A percentile compares a stretch with the other conserved stretches of the same genome.
phyloP scores from a whole-genome alignment of 2,329 filamentous ascomycete species.

The Paecilomyces fulvus region DNA sequence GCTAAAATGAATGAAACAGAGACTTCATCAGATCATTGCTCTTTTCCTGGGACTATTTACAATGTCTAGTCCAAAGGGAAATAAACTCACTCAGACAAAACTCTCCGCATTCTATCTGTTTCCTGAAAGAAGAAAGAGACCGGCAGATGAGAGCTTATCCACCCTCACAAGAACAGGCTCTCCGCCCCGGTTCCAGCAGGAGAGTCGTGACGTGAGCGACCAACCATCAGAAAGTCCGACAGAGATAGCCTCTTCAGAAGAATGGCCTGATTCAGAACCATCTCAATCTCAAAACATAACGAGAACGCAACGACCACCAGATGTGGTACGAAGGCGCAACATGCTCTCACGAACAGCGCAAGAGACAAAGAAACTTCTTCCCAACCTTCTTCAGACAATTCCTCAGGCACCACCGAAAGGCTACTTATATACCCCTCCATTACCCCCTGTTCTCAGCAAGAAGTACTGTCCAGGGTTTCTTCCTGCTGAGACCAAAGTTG shows the following conservation, averaged over 20 bases:
- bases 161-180: neutral
- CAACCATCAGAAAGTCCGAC: slow-evolving; percentile 3
- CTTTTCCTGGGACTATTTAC: neutral
- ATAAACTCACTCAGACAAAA: slow-evolving; percentile 10
- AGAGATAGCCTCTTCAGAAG: neutral
- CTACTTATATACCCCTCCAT: slow-evolving; percentile 30
- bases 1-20: no score
- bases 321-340: slow-evolving; percentile 6
- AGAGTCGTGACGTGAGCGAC: neutral
- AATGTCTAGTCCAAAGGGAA: slow-evolving; percentile 3
- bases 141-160: neutral
- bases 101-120: slow-evolving; percentile 9
- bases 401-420: slow-evolving; percentile 33
- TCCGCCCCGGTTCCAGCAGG: neutral
- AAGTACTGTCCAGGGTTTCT: slow-evolving; percentile 35
- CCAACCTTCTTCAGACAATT: slow-evolving; percentile 38
- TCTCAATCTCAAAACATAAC: neutral
- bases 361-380: slow-evolving; percentile 43
- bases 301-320: neutral
- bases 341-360: slow-evolving; percentile 36
- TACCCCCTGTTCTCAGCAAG: slow-evolving; percentile 32
- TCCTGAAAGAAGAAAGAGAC: slow-evolving; percentile 2
- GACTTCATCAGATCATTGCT: neutral
- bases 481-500: slow-evolving; percentile 38
- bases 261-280: neutral